phyloP scores from a whole-genome alignment of 179 eudicot genomes.

The Corrigiola litoralis region DNA sequence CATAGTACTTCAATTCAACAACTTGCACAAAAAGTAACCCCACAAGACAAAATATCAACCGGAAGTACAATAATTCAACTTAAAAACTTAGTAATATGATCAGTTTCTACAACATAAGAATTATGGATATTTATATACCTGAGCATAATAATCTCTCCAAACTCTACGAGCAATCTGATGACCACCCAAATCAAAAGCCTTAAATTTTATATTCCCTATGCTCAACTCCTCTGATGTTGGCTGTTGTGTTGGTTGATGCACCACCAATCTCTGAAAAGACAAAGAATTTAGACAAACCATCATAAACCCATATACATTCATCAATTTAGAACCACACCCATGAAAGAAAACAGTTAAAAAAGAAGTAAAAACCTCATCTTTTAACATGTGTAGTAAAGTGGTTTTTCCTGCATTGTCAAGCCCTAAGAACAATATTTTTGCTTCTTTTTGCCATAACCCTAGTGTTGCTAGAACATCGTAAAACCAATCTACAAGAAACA shows the following conservation, averaged over 20 bases:
- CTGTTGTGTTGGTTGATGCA: conserved; percentile 37
- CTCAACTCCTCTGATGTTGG: conserved; percentile 41
- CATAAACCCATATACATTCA: not conserved
- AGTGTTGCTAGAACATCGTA: conserved; percentile 61
- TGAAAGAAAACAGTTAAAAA: not conserved
- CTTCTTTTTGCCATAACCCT: conserved; percentile 73
- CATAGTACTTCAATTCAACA: too few species aligned
- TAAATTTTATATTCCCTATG: conserved; percentile 36
- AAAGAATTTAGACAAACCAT: not conserved
- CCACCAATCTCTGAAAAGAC: conserved; percentile 26
- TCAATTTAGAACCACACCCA: not conserved
- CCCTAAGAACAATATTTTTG: conserved; percentile 70
- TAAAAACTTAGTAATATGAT: too few species aligned
- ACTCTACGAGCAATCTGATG: conserved; percentile 39
- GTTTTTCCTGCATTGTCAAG: conserved; percentile 82
- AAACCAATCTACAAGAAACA: conserved; percentile 77
- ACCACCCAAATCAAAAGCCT: conserved; percentile 42
- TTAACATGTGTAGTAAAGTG: conserved; percentile 67
- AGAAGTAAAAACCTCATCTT: conserved; percentile 53
- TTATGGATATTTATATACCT: too few species aligned
- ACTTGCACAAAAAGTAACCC: too few species aligned
- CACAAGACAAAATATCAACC: too few species aligned
- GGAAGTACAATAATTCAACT: too few species aligned
- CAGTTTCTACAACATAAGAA: too few species aligned
- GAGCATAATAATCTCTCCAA: conserved; percentile 39